phyloP scores from a whole-genome alignment of 306 rosid species.

The Cucumis sativus region DNA sequence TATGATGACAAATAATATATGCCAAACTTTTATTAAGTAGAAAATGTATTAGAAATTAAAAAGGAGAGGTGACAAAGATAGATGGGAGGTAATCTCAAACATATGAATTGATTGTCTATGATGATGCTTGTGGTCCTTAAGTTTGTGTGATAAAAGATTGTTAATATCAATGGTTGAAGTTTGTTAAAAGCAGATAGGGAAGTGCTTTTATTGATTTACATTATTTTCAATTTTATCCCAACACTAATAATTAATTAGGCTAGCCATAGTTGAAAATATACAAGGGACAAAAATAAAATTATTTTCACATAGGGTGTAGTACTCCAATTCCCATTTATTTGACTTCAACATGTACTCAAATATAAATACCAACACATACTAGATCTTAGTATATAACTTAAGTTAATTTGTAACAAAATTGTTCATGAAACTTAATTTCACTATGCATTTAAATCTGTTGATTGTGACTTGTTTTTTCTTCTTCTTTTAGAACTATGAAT shows the following conservation, averaged over 20 bases:
- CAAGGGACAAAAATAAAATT: not conserved
- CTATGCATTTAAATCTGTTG: not conserved
- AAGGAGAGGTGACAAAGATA: not conserved
- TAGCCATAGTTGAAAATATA: not conserved
- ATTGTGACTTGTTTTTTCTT: not conserved
- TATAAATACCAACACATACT: not conserved
- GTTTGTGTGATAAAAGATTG: not conserved
- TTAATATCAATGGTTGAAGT: not conserved
- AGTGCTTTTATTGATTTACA: not conserved
- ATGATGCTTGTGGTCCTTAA: not conserved
- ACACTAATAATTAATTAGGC: not conserved
- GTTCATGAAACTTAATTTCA: not conserved
- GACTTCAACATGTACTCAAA: not conserved
- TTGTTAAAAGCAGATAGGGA: not conserved
- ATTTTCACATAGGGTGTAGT: not conserved
- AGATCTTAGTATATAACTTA: not conserved
- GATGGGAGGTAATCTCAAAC: not conserved
- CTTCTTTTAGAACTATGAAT: not conserved
- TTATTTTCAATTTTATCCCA: not conserved
- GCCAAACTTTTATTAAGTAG: not conserved
- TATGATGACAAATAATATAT: no score
- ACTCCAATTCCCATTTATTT: not conserved
- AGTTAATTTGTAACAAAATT: not conserved
- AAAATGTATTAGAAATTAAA: not conserved
- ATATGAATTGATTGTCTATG: not conserved